Base-by-base conservation (phyloP, 1,139 yeast species). In the Maudiozyma humilis region DNA sequence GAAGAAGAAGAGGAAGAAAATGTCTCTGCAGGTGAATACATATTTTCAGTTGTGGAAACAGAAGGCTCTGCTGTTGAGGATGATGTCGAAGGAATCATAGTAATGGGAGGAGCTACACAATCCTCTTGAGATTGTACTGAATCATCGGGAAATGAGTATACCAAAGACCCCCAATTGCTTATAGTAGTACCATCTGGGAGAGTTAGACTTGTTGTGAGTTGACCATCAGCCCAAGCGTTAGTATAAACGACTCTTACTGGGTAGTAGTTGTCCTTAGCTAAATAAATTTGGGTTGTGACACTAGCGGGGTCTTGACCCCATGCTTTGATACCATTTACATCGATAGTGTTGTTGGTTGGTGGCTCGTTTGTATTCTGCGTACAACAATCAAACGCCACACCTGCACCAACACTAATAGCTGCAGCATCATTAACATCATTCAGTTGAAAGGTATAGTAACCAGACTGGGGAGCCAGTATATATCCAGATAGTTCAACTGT, bases 331-430 rank as follows among this genome's bases (percentile, higher is more conserved):
- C 36, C 49, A 23, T 44, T 31, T 14, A 49, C 31, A 30, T 30
- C 32, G 5, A 30, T 15, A 14, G 14, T 15, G 10, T 50, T 31
- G 23, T 40, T 40, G 29, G 41, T 23, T 1, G 44, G 33, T 20
- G 32, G 36, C 2, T 46, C 42, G 1, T 32, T 29, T 16, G 20
- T 36, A 19, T 27, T 16, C 20, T 47, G 43, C 5, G 51, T 41
- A 51, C 67, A 63, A 50, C 67, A 63, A 18, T 46, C 53, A 33
- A 62, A 58, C 3, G 62, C 65, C 40, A 50, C 52, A 2, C 47
- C 52, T 18, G 47, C 46, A 32, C 64, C 66, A 41, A 62, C 40
- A 41, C 51, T 50, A 2, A 61, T 47, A 51, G 52, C 49, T 3
- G 53, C 60, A 14, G 55, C 49, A 49, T 63, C 64, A 49, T 63